Percentiles rank a stretch among this genome's conserved stretches.
Evolutionary conservation across 1,284 basidiomycete genomes (phyloP).

Genomic region (Uromyces viciae-fabae): DNA sequence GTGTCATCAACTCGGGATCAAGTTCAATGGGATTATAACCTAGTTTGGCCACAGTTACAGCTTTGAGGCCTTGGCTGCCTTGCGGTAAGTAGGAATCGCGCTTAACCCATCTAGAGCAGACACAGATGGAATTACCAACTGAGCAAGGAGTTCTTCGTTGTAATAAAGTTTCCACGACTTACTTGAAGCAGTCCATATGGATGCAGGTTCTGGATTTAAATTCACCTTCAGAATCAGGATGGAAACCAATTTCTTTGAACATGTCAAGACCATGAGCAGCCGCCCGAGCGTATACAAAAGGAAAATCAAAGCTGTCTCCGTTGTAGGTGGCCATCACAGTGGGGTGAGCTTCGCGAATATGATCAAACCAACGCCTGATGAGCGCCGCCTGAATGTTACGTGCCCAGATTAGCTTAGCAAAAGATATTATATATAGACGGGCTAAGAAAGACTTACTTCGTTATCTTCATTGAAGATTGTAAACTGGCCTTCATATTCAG

Average conservation of each 20-base stretch:
- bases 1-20: slow-evolving; percentile 98
- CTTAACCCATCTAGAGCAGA: slow-evolving; percentile 75
- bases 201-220: slow-evolving; percentile 90
- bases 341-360: slow-evolving; percentile 85
- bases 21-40: slow-evolving; percentile 97
- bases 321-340: slow-evolving; percentile 99
- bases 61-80: slow-evolving; percentile 96
- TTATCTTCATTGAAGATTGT: slow-evolving; percentile 91
- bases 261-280: slow-evolving; percentile 90
- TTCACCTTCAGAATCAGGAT: slow-evolving; percentile 86
- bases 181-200: slow-evolving; percentile 98
- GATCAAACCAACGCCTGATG: slow-evolving; percentile 84
- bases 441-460: slow-evolving; percentile 63
- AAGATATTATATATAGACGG: background rate
- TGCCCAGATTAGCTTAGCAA: background rate
- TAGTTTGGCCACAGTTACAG: slow-evolving; percentile 92
- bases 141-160: background rate
- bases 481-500: slow-evolving; percentile 96
- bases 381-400: slow-evolving; percentile 68
- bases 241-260: slow-evolving; percentile 91
- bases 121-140: background rate
- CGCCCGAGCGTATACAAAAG: slow-evolving; percentile 86
- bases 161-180: slow-evolving; percentile 39
- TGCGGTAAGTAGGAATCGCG: slow-evolving; percentile 99
- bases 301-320: slow-evolving; percentile 99